These are phyloP conservation scores for Alternaria brassicae DNA, from an alignment of 2,329 filamentous ascomycete genomes.

Conservation along the genomic window DNA sequence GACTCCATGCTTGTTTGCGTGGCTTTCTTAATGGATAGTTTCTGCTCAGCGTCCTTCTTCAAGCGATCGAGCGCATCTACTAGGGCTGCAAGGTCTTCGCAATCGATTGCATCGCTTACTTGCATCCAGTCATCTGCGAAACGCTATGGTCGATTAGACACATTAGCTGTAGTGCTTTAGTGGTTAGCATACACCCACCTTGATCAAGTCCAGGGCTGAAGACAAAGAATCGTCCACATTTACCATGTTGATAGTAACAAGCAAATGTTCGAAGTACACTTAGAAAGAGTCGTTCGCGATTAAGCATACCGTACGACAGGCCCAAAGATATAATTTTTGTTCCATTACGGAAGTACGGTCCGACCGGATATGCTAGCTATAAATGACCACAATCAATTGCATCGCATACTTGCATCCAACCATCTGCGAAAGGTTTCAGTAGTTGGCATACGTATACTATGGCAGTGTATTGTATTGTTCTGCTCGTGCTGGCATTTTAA, in stretches of 20 bases:
- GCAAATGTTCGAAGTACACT: background rate
- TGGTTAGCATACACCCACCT: background rate
- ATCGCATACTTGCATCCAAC: too few relatives aligned
- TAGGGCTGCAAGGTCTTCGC: constrained; percentile 2
- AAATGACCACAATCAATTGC: too few relatives aligned
- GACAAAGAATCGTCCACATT: background rate
- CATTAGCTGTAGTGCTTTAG: background rate
- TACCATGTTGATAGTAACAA: background rate
- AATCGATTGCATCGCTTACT: constrained; percentile 1
- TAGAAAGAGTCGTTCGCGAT: background rate
- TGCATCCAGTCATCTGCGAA: constrained; percentile 3
- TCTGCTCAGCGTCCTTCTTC: constrained; percentile 8
- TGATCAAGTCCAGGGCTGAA: background rate
- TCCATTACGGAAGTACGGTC: too few relatives aligned
- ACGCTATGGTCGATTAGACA: background rate
- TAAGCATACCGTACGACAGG: background rate
- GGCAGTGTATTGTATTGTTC: too few relatives aligned
- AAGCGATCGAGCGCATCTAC: constrained; percentile 6
- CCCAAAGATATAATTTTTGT: too few relatives aligned
- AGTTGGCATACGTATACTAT: too few relatives aligned
- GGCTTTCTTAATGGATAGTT: background rate
- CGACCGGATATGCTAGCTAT: too few relatives aligned
- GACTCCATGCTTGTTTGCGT: background rate
- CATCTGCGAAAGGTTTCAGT: too few relatives aligned
- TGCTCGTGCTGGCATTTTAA: background rate